Conservation (phyloP, 169 alveolate species). For the Cryptosporidium bovis region DNA sequence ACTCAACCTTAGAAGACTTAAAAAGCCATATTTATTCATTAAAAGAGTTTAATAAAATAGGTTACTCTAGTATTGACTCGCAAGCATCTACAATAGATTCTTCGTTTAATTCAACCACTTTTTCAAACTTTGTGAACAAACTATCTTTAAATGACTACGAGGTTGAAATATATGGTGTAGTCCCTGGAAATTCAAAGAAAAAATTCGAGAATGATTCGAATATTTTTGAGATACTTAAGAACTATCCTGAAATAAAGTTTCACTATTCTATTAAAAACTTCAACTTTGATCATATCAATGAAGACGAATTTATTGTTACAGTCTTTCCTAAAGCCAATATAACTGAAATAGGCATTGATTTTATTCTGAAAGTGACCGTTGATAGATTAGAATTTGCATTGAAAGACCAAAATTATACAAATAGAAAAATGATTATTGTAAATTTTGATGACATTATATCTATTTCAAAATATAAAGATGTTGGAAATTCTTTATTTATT, state of each 20-base stretch:
- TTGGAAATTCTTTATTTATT: constrained; percentile 19
- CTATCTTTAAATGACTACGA: neutral
- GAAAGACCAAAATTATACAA: neutral
- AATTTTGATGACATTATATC: constrained; percentile 16
- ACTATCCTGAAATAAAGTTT: neutral
- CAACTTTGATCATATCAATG: neutral
- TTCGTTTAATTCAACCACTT: neutral
- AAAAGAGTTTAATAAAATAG: constrained; percentile 17
- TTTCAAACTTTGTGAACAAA: neutral
- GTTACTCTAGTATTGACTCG: constrained; percentile 15
- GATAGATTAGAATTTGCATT: constrained; percentile 12
- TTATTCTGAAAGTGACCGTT: neutral
- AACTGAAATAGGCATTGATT: constrained; percentile 7
- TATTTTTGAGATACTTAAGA: neutral
- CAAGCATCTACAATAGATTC: constrained; percentile 66
- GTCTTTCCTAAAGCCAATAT: constrained; percentile 53
- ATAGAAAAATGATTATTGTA: constrained; percentile 16
- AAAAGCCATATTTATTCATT: neutral
- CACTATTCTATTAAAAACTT: neutral
- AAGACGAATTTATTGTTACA: constrained; percentile 1
- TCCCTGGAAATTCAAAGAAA: constrained; percentile 15
- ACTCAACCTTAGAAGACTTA: constrained; percentile 4
- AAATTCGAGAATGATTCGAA: neutral
- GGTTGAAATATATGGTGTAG: constrained; percentile 19
- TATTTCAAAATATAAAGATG: neutral